phyloP scores from a whole-genome alignment of 1,284 basidiomycete species.

The Fistulina hepatica region DNA sequence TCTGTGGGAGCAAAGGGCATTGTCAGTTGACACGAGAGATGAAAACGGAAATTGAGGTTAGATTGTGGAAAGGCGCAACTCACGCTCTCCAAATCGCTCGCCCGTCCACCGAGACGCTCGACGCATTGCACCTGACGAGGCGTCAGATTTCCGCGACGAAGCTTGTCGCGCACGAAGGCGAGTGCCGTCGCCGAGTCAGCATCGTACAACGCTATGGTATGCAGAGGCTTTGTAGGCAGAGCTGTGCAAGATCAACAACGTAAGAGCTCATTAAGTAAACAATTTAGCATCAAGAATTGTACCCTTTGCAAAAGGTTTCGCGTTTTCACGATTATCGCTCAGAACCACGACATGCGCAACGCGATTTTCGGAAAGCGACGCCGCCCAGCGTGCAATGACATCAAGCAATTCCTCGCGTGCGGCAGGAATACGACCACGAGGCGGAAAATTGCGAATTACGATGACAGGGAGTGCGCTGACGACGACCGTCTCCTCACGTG shows the following conservation, averaged over 20 bases:
- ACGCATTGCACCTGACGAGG: conserved; percentile 46
- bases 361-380: conserved; percentile 68
- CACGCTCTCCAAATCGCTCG: conserved; percentile 77
- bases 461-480: conserved; percentile 86
- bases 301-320: conserved; percentile 78
- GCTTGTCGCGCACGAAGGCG: conserved; percentile 72
- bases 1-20: conserved; percentile 27
- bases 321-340: conserved; percentile 83
- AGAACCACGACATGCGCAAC: conserved; percentile 91
- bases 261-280: conserved; percentile 1
- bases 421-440: conserved; percentile 53
- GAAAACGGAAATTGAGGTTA: neutral
- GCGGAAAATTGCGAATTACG: conserved; percentile 68
- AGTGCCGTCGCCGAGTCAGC: conserved; percentile 77
- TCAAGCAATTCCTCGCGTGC: conserved; percentile 64
- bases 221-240: conserved; percentile 78
- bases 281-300: no score
- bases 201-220: conserved; percentile 69
- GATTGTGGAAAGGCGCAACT: conserved; percentile 22
- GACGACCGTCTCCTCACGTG: conserved; percentile 44
- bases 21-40: neutral
- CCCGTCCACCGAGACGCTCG: conserved; percentile 74
- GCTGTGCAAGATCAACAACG: conserved; percentile 33
- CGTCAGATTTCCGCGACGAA: no score
- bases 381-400: conserved; percentile 81